Conservation (phyloP, 805 yeast species). For the Ogataea neopini region DNA sequence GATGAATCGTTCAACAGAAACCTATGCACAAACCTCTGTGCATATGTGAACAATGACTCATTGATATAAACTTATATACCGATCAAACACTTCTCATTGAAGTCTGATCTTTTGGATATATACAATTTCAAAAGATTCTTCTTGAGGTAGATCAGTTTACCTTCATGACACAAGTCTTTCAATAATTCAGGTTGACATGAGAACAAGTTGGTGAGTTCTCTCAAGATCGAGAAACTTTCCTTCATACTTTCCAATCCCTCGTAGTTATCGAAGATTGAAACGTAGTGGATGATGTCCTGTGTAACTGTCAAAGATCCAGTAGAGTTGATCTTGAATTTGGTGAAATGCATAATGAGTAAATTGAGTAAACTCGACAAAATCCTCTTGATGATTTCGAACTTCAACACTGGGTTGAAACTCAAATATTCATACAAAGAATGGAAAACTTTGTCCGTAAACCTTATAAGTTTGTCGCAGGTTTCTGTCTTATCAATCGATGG, state of each 20-base stretch:
- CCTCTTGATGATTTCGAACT: conserved; percentile 24
- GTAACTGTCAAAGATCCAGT: conserved; percentile 83
- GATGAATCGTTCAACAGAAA: background rate
- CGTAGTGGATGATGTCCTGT: conserved; percentile 78
- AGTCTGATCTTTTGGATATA: conserved; percentile 69
- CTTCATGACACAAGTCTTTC: conserved; percentile 77
- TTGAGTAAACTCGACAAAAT: conserved; percentile 39
- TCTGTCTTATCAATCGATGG: conserved; percentile 55
- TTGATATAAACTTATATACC: conserved; percentile 22
- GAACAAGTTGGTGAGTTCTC: conserved; percentile 81
- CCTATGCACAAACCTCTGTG: conserved; percentile 7
- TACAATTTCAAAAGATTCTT: conserved; percentile 63
- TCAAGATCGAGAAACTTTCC: conserved; percentile 44
- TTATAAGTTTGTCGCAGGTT: conserved; percentile 64
- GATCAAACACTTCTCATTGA: conserved; percentile 46
- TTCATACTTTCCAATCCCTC: conserved; percentile 52
- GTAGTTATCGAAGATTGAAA: conserved; percentile 35
- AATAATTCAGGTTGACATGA: conserved; percentile 82
- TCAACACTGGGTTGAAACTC: conserved; percentile 30
- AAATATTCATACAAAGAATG: conserved; percentile 40
- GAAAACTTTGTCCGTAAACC: conserved; percentile 40
- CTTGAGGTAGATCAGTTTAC: conserved; percentile 68
- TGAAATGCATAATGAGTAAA: conserved; percentile 67
- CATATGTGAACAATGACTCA: background rate
- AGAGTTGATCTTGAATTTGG: conserved; percentile 71